Base-by-base conservation (phyloP, 805 yeast species). In the Candida nitratophila region DNA sequence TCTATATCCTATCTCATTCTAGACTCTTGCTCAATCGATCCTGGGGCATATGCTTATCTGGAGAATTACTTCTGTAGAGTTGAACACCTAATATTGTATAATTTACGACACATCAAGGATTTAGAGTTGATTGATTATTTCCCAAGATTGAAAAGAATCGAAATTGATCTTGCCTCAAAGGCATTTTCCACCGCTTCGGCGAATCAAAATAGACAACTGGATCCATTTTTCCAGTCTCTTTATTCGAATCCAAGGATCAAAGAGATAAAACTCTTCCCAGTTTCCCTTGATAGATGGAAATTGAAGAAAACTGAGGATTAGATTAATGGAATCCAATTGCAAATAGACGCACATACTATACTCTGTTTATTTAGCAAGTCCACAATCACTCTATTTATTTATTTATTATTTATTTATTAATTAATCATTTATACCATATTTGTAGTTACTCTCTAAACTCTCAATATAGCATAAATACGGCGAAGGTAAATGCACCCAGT, bases 81-180 rank as follows among this genome's bases (percentile, higher is more conserved):
- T 1, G 51, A 54, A 9, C 47, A 52, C 8, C 55, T 79, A 16
- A 58, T 63, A 38, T 56, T 79, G 30, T 45, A 60, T 11, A 59
- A 66, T 26, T 55, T 77, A 16, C 59, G 59, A 27, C 65, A 73
- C 27, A 69, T 69, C 27, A 65, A 59, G 30, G 82, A 77, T 49
- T 61, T 79, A 32, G 65, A 79, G 4, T 48, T 76, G 27, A 71
- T 74, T 40, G 77, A 73, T 51, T 66, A 68, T 46, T 74, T 76
- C 49, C 61, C 63, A 5, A 51, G 53, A 1, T 54, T 78, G 22
- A 48, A 61, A 7, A 58, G 63, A 12, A 47, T 79, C 20, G 60
- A 66, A 10, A 56, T 79, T 14, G 84, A 79, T 51, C 55, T 79
- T 36, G 65, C 66, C 47, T 76, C 83, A 30, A 61, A 60, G 22